Base-by-base conservation (phyloP, 768 basidiomycete genomes). In the Mycena rebaudengoi region DNA sequence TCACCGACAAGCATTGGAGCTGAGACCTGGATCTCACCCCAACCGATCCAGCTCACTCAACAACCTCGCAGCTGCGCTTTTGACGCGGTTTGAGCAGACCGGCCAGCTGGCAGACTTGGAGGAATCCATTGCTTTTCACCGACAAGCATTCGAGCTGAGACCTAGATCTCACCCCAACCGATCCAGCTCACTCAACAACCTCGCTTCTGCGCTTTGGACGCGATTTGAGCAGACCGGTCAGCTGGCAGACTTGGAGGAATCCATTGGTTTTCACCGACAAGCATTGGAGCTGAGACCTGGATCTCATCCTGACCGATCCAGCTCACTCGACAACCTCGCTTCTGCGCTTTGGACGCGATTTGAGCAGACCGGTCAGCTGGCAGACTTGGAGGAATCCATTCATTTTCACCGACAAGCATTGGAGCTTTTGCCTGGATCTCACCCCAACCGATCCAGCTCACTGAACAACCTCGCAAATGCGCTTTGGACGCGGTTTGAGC, bases 271-370 rank as follows among this genome's bases (percentile, higher is more conserved):
- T 32, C 53, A 56, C 43, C 21, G 53, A 39, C 5, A 62, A 56
- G 61, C 43, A 43, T 43, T 62, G 28, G 26, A 29, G 20, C 58
- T 60, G 14, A 16, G 16, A n/a, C 58, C 58, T 33, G 16, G n/a
- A 30, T 30, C 41, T 49, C 50, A 55, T 37, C 60, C 39, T 30
- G 29, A 32, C 41, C 60, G 60, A 55, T 62, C 51, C 25, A 33
- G 5, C 16, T 54, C 60, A 46, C 60, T 62, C 39, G 33, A 43
- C 41, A 62, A 62, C 53, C 60, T 62, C 25, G 60, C 37, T 11
- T 3, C 2, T 49, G 46, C 46, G 29, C 46, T 49, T 49, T n/a
- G 1, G 46, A 49, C 10, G 46, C 46, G 46, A 49, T 49, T 49
- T 49, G 4, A 30, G 45, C 45, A 46, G 28, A 46, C 26, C 21